A percentile compares a stretch with the other conserved stretches of the same genome.
These are phyloP conservation scores for Xylaria nigripes DNA, from an alignment of 495 filamentous ascomycete genomes.

Conservation along the genomic window DNA sequence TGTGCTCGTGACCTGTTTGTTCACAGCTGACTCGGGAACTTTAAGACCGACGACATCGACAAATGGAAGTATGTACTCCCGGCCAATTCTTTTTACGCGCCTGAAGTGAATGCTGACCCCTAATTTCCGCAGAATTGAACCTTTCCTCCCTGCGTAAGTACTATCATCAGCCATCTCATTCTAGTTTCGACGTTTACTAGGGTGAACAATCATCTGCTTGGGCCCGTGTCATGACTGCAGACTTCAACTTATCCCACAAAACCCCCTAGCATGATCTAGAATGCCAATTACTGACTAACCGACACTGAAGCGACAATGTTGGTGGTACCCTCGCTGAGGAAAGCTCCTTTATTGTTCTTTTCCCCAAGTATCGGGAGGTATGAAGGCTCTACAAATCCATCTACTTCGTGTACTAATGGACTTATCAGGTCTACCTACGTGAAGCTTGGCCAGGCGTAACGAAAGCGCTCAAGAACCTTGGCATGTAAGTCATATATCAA, in stretches of 20 bases:
- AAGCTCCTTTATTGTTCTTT: slow-evolving; percentile 54
- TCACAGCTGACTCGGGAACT: slow-evolving; percentile 1
- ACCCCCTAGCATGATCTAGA: not conserved
- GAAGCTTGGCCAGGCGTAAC: slow-evolving; percentile 85
- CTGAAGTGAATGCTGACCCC: not conserved
- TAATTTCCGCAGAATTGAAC: slow-evolving; percentile 1
- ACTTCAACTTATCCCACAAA: not conserved
- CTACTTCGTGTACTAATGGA: not conserved
- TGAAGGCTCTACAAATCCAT: slow-evolving; percentile 39
- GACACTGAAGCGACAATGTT: slow-evolving; percentile 55
- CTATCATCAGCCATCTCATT: not conserved
- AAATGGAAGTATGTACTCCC: slow-evolving; percentile 12
- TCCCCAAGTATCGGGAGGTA: slow-evolving; percentile 95
- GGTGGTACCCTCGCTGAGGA: slow-evolving; percentile 87
- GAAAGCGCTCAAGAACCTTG: slow-evolving; percentile 53
- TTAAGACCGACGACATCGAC: slow-evolving; percentile 13
- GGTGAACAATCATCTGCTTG: not conserved
- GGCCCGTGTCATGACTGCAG: not conserved
- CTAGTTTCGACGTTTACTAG: not conserved
- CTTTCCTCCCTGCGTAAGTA: slow-evolving; percentile 8
- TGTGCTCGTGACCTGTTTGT: not conserved
- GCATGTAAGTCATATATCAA: slow-evolving; percentile 4
- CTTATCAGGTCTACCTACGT: slow-evolving; percentile 43
- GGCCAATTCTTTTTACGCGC: not conserved
- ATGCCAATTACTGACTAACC: not conserved